These are phyloP conservation scores for Chenopodium suecicum DNA, from an alignment of 148 eudicot genomes.

Conservation along the genomic window DNA sequence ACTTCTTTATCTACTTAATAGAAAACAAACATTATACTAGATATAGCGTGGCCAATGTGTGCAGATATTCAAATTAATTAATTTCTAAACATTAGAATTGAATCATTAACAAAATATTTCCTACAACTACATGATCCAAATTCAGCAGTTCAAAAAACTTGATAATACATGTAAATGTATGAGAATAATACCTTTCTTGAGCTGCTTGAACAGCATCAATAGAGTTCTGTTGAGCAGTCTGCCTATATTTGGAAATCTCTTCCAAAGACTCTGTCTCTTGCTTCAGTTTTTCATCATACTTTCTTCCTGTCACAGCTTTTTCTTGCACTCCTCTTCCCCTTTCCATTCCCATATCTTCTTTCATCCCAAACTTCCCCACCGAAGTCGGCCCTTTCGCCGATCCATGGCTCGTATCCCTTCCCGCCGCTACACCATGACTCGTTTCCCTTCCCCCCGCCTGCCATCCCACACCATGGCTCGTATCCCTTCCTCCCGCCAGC, in stretches of 20 bases:
- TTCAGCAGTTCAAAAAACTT: neutral
- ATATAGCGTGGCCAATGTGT: too few species aligned
- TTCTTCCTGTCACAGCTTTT: neutral
- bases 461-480: too few species aligned
- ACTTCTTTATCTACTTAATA: too few species aligned
- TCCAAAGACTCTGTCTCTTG: slow-evolving; percentile 36
- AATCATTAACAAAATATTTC: too few species aligned
- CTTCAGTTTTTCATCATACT: neutral
- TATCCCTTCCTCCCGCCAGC: neutral
- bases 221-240: slow-evolving; percentile 72
- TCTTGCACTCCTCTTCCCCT: neutral
- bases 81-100: too few species aligned
- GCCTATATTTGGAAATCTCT: slow-evolving; percentile 49
- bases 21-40: too few species aligned
- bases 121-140: neutral
- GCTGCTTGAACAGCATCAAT: slow-evolving; percentile 60
- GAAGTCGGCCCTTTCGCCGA: neutral
- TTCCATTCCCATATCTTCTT: neutral
- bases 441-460: too few species aligned
- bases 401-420: neutral
- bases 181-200: slow-evolving; percentile 38
- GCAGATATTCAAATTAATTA: too few species aligned
- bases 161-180: too few species aligned
- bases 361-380: slow-evolving; percentile 22
- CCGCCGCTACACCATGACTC: slow-evolving; percentile 1